Conservation (phyloP, 2,329 filamentous ascomycete genomes). For the Ophiostoma fasciatum region DNA sequence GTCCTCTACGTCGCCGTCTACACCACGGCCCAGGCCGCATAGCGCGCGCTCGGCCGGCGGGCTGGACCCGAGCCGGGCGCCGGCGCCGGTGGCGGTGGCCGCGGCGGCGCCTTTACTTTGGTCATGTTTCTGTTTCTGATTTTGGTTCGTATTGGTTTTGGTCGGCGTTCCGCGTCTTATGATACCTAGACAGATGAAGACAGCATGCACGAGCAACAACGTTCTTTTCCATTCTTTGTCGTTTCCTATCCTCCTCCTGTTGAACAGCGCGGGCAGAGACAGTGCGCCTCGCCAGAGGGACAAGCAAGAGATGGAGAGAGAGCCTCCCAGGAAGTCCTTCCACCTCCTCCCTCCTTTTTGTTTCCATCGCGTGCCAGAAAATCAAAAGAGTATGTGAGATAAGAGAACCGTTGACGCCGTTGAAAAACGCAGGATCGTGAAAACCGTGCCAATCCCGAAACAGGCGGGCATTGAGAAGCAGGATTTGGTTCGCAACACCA, state of each 20-base stretch:
- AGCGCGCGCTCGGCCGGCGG: no score
- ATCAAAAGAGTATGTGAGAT: constrained; percentile 11
- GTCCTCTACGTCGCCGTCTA: constrained; percentile 17
- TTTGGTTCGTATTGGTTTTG: neutral
- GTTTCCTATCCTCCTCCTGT: neutral
- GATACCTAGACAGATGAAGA: no score
- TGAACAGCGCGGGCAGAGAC: no score
- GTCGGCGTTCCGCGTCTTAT: no score
- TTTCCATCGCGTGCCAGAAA: constrained; percentile 16
- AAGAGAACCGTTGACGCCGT: constrained; percentile 16
- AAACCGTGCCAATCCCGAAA: constrained; percentile 9
- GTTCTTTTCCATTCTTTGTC: neutral
- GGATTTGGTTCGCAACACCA: neutral
- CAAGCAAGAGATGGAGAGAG: no score
- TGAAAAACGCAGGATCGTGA: constrained; percentile 10
- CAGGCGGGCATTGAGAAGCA: neutral
- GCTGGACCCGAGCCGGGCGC: no score
- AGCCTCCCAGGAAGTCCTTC: no score
- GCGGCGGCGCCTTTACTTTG: neutral
- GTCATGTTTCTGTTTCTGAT: neutral
- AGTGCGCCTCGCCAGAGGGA: neutral
- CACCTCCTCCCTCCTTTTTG: constrained; percentile 8
- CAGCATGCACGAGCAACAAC: no score
- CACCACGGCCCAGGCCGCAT: no score
- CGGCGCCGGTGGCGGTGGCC: no score